Evolutionary conservation across 306 rosid genomes (phyloP).

Genomic region (Prunus dulcis): DNA sequence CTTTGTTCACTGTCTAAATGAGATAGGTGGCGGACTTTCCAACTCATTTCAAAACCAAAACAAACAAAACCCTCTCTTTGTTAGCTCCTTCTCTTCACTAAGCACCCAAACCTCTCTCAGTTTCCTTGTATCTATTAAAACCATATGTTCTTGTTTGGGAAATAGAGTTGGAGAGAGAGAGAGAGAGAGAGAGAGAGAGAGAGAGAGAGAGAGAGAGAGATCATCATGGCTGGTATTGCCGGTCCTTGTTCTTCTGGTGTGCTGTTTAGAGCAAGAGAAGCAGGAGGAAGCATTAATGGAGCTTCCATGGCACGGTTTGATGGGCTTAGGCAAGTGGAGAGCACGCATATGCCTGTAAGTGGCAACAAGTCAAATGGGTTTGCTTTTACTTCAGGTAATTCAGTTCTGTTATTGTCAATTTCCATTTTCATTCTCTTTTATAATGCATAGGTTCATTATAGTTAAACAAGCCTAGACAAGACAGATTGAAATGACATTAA

Average conservation of each 20-base stretch:
- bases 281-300: conserved; percentile 22
- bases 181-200: not conserved
- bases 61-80: conserved; percentile 28
- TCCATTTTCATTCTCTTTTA: not conserved
- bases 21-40: conserved; percentile 32
- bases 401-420: not conserved
- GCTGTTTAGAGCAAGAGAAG: conserved; percentile 29
- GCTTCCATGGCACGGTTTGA: conserved; percentile 26
- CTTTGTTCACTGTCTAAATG: conserved; percentile 16
- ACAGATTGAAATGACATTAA: no score
- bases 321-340: conserved; percentile 42
- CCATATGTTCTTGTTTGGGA: not conserved
- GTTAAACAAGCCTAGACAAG: no score
- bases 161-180: not conserved
- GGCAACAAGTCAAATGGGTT: conserved; percentile 20
- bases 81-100: conserved; percentile 22
- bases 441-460: not conserved
- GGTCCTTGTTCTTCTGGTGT: conserved; percentile 41
- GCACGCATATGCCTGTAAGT: conserved; percentile 20
- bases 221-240: conserved; percentile 35
- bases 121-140: conserved; percentile 21
- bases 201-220: not conserved
- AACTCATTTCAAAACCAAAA: conserved; percentile 10
- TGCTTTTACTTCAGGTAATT: conserved; percentile 36
- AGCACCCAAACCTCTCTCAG: conserved; percentile 17